Percentiles rank a stretch among this genome's conserved stretches.
These are phyloP conservation scores for Rhynchospora tenuis DNA, from an alignment of 176 grass and related monocot genomes.

Conservation along the genomic window DNA sequence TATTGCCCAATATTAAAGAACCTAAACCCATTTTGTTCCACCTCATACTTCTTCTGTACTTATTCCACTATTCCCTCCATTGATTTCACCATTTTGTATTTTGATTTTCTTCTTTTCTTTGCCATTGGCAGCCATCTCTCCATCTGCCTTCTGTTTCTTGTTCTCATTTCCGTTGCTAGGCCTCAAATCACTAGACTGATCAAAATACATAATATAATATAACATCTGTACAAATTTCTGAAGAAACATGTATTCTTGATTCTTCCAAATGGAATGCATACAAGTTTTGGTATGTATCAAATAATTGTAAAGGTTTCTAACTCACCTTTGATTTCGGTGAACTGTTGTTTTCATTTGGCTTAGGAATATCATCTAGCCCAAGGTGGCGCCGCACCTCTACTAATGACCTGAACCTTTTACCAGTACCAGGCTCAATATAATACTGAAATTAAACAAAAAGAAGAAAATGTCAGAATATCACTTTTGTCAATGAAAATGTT, in stretches of 20 bases:
- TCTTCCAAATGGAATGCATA: not conserved
- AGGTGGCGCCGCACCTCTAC: slow-evolving; percentile 8
- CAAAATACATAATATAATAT: not conserved
- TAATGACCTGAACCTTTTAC: slow-evolving; percentile 1
- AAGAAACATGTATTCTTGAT: not conserved
- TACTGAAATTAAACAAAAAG: slow-evolving; percentile 11
- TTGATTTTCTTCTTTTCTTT: not conserved
- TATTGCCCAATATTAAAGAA: not conserved
- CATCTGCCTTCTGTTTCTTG: not conserved
- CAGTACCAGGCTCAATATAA: slow-evolving; percentile 5
- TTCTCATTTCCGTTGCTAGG: not conserved
- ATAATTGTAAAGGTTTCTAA: not conserved
- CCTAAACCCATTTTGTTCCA: not conserved
- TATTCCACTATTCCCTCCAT: not conserved
- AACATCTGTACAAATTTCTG: not conserved
- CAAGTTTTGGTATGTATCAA: not conserved
- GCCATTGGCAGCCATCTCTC: not conserved
- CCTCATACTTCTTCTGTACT: not conserved
- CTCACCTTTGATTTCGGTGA: not conserved
- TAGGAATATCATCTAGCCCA: not conserved
- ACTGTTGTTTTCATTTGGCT: not conserved
- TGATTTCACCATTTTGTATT: not conserved
- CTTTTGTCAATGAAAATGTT: not conserved
- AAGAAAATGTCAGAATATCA: not conserved
- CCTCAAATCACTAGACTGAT: not conserved